A percentile compares a stretch with the other conserved stretches of the same genome.
Evolutionary conservation across 2,329 filamentous ascomycete species (phyloP).

Genomic region (Penicillium sp.): DNA sequence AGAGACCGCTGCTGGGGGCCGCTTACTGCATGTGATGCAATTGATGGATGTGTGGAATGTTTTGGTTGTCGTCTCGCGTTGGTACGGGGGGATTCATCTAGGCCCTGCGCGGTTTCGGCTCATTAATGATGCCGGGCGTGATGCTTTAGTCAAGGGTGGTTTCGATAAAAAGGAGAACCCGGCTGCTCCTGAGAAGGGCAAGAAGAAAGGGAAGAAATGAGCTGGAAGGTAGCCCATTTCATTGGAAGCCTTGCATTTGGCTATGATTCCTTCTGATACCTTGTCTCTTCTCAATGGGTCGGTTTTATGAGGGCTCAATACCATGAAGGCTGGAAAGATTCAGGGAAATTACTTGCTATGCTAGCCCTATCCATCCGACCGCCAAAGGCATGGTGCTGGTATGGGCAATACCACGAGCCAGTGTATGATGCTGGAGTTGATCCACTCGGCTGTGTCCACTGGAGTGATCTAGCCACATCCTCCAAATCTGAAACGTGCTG

Average conservation of each 20-base stretch:
- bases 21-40: constrained; percentile 85
- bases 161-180: constrained; percentile 54
- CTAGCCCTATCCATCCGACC: neutral
- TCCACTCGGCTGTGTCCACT: neutral
- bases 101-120: constrained; percentile 85
- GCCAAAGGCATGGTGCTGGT: neutral
- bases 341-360: neutral
- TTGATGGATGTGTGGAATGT: constrained; percentile 91
- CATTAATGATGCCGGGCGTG: constrained; percentile 81
- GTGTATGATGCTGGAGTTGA: neutral
- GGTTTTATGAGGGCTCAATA: neutral
- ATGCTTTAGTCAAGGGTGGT: constrained; percentile 74
- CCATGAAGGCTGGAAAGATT: neutral
- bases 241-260: too few relatives aligned
- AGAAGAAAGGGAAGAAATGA: constrained; percentile 50
- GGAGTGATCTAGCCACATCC: too few relatives aligned
- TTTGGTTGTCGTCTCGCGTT: constrained; percentile 87
- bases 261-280: neutral
- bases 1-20: constrained; percentile 82
- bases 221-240: neutral
- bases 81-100: constrained; percentile 89
- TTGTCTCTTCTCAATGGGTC: neutral
- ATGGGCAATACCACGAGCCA: neutral
- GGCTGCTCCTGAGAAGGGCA: constrained; percentile 48
- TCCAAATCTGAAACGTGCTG: neutral